Evolutionary conservation across 306 rosid species (phyloP), one percentile per base, ranked within the genome.

Genomic region (Dalbergia cochinchinensis): DNA sequence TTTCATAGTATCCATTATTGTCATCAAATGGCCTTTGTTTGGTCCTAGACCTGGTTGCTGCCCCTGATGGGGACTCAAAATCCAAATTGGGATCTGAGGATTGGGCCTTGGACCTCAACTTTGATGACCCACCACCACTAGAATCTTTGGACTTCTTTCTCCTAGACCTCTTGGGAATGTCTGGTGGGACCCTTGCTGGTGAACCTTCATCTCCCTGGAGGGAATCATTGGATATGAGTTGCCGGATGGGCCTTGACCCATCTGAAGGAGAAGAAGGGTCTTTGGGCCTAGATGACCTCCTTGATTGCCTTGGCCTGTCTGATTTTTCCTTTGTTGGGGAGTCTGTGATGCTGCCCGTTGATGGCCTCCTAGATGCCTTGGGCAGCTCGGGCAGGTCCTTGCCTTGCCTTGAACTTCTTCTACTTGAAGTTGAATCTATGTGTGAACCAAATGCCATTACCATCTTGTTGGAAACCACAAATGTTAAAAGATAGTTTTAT

Each of bases 81-180:
- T 78, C 73, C 13, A 35, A 41, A 55, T 14, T 37, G 3, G 84
- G n/a, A 15, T 84, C 90, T 4, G 53, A 6, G 11, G 67, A 42
- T 12, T 67, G 83, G 12, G 74, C 72, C 81, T 89, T 92, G 13
- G 79, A 22, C 80, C 81, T 88, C 3, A 66, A 57, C 73, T 62
- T 92, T 12, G 90, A 65, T 5, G 90, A 60, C 69, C 55, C 39
- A 51, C 16, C 34, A 22, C 10, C 13, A 8, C 3, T 10, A 5
- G 84, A 44, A 14, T 90, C 98, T 45, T 93, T 95, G 0, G 93
- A 83, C 63, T 89, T 96, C 85, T 90, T 91, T 51, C 96, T 78
- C 7, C 93, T 87, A 60, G 75, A 9, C 79, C 74, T 96, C 77
- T 82, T 96, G 4, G 98, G 96, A 33, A 86, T 67, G 13, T 87